Base-by-base conservation (phyloP, 2,329 filamentous ascomycete species). In the Lecanicillium sp. region DNA sequence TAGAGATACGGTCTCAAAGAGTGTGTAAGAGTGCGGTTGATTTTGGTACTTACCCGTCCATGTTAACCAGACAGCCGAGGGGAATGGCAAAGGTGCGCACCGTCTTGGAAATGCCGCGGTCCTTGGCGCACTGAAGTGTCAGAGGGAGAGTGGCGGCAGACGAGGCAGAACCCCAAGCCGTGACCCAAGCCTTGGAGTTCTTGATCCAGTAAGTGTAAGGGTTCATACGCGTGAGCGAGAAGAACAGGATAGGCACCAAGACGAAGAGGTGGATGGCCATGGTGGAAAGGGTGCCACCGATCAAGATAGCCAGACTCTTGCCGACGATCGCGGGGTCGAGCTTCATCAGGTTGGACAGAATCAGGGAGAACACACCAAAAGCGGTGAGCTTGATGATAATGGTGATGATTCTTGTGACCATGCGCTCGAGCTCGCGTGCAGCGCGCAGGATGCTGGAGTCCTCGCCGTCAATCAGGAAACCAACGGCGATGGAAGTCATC, bases 131-230 rank as follows among this genome's bases (percentile, higher is more conserved):
- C 12, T 59, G 56, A 34, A 74, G 59, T 3, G 70, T 72, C 12
- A 74, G 62, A 0, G 71, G 64, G 17, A 74, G 56, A 2, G 71
- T 74, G 6, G 69, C 71, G 11, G 71, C 71, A 2, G 66, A 71
- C 2, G 68, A 72, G 1, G 71, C 69, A 10, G 69, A 66, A 29
- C 71, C 70, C 70, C 71, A 74, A 1, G 69, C 71, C 2, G 70
- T 73, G 36, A 73, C 58, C 71, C 71, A 74, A 0, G 70, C 69
- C 0, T 65, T 66, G 3, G 67, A 68, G 43, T 61, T 64, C 42
- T 61, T 66, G 42, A 69, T 14, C 69, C 70, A 73, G 47, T 64
- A 59, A 0, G 57, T 39, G 39, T 69, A 74, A 0, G 69, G 68
- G 46, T 74, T 74, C 42, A 54, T 50, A 36, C 66, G 54, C 1